Base-by-base conservation (phyloP, 345 rosid genomes). In the Cardamine chenopodiifolia region DNA sequence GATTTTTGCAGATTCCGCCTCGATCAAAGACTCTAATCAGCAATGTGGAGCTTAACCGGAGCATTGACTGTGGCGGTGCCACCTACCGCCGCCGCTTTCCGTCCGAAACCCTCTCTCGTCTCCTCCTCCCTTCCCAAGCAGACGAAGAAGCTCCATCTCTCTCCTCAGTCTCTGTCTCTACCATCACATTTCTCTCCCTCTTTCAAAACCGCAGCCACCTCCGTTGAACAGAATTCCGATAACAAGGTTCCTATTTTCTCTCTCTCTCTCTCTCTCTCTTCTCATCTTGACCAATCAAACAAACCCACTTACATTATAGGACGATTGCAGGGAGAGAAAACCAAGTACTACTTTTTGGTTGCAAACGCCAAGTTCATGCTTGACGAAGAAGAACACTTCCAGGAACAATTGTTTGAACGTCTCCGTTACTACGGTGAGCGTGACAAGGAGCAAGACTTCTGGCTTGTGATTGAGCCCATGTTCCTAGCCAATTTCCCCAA, bases 361-460 rank as follows among this genome's bases (percentile, higher is more conserved):
- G 98, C 98, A 0, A 93, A 91, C 52, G 97, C 98, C 1, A 91
- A 93, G 68, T 91, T 93, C 86, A 89, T 93, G 98, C 82, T 93
- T 74, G 98, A 93, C 61, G 98, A 93, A 82, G 98, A 93, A 79
- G 98, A 91, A 84, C 98, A 93, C 75, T 93, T 93, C 73, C 63
- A 86, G 83, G 98, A 93, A 85, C 91, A 68, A 15, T 18, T 93
- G 82, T 91, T 82, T 14, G 98, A 93, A 81, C 84, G 96, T 64
- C 94, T 83, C 22, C 89, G 91, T 7, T 11, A 69, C 75, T 93
- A 79, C 64, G 90, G 86, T 59, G 99, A 94, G 71, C 88, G 89
- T 28, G 75, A 83, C 3, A 83, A 59, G 37, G 87, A 86, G 75
- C 89, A 62, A 45, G 99, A 94, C 81, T 94, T 88, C 45, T 94